These are phyloP conservation scores for Truncatella angustata DNA, from an alignment of 2,329 filamentous ascomycete species.

Conservation along the genomic window DNA sequence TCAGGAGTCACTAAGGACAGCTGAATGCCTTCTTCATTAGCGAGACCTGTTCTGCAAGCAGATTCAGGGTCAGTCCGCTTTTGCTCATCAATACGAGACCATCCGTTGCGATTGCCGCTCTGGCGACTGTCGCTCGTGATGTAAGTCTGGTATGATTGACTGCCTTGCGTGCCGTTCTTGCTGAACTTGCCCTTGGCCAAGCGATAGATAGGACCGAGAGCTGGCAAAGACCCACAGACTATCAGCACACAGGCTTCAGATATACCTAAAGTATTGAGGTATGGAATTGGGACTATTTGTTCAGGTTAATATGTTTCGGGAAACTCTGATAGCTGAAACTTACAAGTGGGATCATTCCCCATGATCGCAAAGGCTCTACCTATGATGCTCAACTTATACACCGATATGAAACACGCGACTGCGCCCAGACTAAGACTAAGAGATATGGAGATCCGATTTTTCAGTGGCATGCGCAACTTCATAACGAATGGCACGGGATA, in stretches of 20 bases:
- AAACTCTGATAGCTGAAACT: constrained; percentile 12
- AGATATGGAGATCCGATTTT: constrained; percentile 15
- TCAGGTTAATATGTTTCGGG: constrained; percentile 4
- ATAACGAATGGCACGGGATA: constrained; percentile 31
- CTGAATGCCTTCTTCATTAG: neutral
- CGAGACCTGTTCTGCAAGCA: neutral
- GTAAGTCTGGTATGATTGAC: neutral
- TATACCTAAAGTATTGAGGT: constrained; percentile 25
- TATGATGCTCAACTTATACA: constrained; percentile 27
- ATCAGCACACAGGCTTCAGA: constrained; percentile 22
- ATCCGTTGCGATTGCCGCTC: neutral
- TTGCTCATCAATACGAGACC: neutral
- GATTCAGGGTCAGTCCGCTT: neutral
- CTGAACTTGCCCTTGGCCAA: constrained; percentile 15
- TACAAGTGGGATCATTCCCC: constrained; percentile 25
- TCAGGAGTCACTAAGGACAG: neutral
- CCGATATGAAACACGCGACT: constrained; percentile 25
- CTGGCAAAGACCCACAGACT: constrained; percentile 19
- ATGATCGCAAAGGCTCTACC: constrained; percentile 20
- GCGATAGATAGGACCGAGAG: constrained; percentile 19
- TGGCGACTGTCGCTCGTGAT: neutral
- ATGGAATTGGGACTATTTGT: constrained; percentile 20
- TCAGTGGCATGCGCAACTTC: constrained; percentile 29
- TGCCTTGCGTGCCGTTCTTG: neutral
- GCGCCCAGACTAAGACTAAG: constrained; percentile 23